phyloP scores from a whole-genome alignment of 1,284 basidiomycete genomes.

The Cryptococcus neoformans region DNA sequence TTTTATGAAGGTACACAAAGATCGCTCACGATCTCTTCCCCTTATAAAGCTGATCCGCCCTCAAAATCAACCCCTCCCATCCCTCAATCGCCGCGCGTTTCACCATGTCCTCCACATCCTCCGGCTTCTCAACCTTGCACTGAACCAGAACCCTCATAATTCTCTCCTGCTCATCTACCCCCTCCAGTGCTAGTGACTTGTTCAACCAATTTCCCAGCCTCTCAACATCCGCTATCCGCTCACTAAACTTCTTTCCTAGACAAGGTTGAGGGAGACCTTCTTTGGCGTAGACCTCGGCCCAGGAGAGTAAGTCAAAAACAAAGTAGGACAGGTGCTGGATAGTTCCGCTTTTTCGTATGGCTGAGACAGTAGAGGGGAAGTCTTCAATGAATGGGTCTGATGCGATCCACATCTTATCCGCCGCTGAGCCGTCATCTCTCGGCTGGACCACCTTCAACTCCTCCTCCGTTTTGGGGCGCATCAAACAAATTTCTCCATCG shows the following conservation, averaged over 20 bases:
- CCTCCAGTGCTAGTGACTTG: conserved; percentile 5
- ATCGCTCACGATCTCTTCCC: conserved; percentile 36
- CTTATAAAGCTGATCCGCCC: conserved; percentile 39
- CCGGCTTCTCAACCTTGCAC: conserved; percentile 13
- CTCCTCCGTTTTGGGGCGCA: conserved; percentile 16
- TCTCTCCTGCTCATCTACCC: conserved; percentile 9
- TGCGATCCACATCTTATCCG: conserved; percentile 17
- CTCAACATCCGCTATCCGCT: conserved; percentile 19
- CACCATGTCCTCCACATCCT: conserved; percentile 37
- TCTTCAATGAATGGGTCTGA: conserved; percentile 36
- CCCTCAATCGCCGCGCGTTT: conserved; percentile 32
- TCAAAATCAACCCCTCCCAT: conserved; percentile 46
- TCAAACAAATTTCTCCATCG: conserved; percentile 46
- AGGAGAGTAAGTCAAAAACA: conserved; percentile 39
- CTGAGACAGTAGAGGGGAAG: conserved; percentile 36
- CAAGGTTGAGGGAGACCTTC: neutral
- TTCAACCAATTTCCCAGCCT: conserved; percentile 21
- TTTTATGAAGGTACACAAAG: neutral
- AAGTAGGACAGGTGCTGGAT: conserved; percentile 36
- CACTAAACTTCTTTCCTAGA: conserved; percentile 22
- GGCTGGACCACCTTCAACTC: conserved; percentile 3
- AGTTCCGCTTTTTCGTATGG: conserved; percentile 23
- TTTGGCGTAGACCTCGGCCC: conserved; percentile 19
- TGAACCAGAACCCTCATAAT: conserved; percentile 33
- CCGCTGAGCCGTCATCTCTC: conserved; percentile 9